These are phyloP conservation scores for Diutina mesorugosa DNA, from an alignment of 1,139 yeast genomes.

Conservation along the genomic window DNA sequence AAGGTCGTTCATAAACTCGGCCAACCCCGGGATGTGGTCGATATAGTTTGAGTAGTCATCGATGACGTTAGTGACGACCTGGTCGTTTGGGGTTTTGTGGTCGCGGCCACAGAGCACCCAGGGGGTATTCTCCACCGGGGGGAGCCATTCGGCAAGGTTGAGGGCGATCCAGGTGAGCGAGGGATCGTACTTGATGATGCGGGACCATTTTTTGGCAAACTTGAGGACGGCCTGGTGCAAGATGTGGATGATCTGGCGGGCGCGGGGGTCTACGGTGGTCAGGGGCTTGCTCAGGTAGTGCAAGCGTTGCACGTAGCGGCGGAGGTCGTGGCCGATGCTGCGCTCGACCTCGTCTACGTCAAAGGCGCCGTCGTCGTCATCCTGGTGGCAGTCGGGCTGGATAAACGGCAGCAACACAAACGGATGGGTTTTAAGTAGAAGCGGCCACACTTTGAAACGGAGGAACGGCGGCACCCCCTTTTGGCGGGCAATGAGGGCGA, in stretches of 20 bases:
- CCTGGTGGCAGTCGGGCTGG: constrained; percentile 35
- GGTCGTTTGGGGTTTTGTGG: constrained; percentile 10
- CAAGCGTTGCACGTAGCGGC: constrained; percentile 32
- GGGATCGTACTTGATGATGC: constrained; percentile 62
- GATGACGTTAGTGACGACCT: constrained; percentile 25
- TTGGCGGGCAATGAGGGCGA: constrained; percentile 73
- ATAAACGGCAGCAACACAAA: constrained; percentile 67
- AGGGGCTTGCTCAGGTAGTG: constrained; percentile 4
- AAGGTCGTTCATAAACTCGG: constrained; percentile 14
- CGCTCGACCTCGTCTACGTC: constrained; percentile 7
- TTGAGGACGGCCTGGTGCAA: constrained; percentile 49
- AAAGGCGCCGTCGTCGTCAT: constrained; percentile 4
- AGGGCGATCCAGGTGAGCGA: constrained; percentile 83
- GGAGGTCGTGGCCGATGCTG: constrained; percentile 31
- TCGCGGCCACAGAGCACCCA: constrained; percentile 35
- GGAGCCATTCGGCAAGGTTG: constrained; percentile 84
- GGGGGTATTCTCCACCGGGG: constrained; percentile 38
- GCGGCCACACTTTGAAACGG: constrained; percentile 76
- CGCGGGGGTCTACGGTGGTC: constrained; percentile 15
- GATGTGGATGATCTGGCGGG: constrained; percentile 39
- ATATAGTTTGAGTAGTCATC: constrained; percentile 38
- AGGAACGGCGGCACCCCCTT: constrained; percentile 78
- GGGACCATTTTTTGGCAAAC: constrained; percentile 71
- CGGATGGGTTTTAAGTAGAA: constrained; percentile 70
- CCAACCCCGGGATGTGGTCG: constrained; percentile 18